Evolutionary conservation across 2,329 filamentous ascomycete genomes (phyloP).

Genomic region (Emergomyces pasteurianus): DNA sequence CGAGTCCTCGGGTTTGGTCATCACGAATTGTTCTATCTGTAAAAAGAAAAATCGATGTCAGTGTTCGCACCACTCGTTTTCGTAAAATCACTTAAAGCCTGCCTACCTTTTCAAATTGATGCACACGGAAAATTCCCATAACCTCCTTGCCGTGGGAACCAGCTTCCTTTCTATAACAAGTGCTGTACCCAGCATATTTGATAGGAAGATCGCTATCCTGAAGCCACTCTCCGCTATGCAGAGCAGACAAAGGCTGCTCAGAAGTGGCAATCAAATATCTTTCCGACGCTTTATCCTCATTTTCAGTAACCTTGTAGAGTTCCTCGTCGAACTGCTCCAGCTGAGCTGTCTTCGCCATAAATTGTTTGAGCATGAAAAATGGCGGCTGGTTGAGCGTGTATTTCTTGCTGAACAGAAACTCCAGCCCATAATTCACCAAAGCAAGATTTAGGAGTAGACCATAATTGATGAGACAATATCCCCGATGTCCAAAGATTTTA

Average conservation of each 20-base stretch:
- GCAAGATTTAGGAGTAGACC: conserved; percentile 88
- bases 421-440: conserved; percentile 85
- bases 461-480: conserved; percentile 83
- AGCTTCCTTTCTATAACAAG: conserved; percentile 92
- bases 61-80: conserved; percentile 3
- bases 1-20: conserved; percentile 76
- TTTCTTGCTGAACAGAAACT: conserved; percentile 71
- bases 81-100: conserved; percentile 5
- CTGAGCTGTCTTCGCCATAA: conserved; percentile 97
- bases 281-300: conserved; percentile 71
- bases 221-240: conserved; percentile 91
- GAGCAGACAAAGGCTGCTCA: conserved; percentile 87
- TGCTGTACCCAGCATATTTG: conserved; percentile 85
- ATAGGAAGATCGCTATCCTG: conserved; percentile 74
- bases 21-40: conserved; percentile 63
- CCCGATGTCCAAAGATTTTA: conserved; percentile 88
- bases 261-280: conserved; percentile 76
- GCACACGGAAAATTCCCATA: conserved; percentile 96
- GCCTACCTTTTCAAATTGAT: conserved; percentile 91
- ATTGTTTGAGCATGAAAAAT: conserved; percentile 87
- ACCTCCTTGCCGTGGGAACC: conserved; percentile 85
- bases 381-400: conserved; percentile 78
- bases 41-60: conserved; percentile 6
- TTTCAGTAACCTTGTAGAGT: conserved; percentile 80
- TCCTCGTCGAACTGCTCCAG: conserved; percentile 96